These are phyloP conservation scores for Scedosporium minutisporum DNA, from an alignment of 2,329 filamentous ascomycete genomes.

Conservation along the genomic window DNA sequence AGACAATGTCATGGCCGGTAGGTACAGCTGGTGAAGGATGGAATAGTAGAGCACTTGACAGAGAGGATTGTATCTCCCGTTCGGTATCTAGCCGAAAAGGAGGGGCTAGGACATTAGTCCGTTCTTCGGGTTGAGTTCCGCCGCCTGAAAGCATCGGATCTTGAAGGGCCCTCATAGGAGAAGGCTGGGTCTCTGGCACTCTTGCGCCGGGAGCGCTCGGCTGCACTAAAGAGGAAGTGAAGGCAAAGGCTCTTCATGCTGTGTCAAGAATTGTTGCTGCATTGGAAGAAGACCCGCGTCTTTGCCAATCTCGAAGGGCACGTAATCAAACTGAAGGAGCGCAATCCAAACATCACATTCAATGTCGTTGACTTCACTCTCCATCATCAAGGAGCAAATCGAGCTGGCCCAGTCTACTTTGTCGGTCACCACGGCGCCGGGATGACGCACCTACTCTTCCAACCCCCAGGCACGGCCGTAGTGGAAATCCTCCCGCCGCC, in stretches of 20 bases:
- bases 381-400: too few relatives aligned
- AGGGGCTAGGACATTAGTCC: neutral
- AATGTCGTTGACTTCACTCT: too few relatives aligned
- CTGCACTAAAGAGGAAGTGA: neutral
- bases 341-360: too few relatives aligned
- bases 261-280: too few relatives aligned
- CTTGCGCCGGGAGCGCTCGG: neutral
- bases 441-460: too few relatives aligned
- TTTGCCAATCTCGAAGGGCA: too few relatives aligned
- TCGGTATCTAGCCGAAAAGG: neutral
- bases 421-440: too few relatives aligned
- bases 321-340: too few relatives aligned
- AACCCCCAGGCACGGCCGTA: too few relatives aligned
- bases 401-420: too few relatives aligned
- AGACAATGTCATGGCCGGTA: neutral
- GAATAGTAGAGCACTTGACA: neutral
- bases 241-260: neutral
- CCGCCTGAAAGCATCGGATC: neutral
- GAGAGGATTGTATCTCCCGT: neutral
- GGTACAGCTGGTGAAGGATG: neutral
- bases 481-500: too few relatives aligned
- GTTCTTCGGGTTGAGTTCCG: neutral
- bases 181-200: neutral
- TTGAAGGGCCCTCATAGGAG: neutral
- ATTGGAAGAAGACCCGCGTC: too few relatives aligned